Evolutionary conservation across 2,329 filamentous ascomycete species (phyloP), one percentile per base, ranked within the genome.

Genomic region (Mycosphaerella arachidis): DNA sequence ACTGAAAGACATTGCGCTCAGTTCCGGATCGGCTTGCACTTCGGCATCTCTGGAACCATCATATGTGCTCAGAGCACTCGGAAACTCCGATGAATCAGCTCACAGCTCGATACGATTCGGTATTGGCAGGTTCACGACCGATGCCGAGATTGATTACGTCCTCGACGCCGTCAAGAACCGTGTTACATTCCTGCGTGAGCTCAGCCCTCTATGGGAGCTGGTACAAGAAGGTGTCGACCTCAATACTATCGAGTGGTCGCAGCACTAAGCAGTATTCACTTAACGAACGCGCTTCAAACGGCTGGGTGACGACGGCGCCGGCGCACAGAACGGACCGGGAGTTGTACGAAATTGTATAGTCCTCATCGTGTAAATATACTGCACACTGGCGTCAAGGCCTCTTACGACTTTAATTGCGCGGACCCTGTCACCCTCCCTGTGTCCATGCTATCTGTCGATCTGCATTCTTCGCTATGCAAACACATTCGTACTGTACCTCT

Each of bases 51-150:
- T 99, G 35, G 94, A 99, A 76, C 94, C 94, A 16, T 96, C 91
- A 74, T 99, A 99, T 75, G 94, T 99, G 51, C 84, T 99, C 31
- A 87, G 94, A 59, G 94, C 94, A 4, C 83, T 99, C 18, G 94
- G 94, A 60, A 97, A 90, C 81, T 97, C 92, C 67, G 94, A 99
- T 70, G 94, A 99, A 79, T 97, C 89, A 69, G 94, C 94, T 8
- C 94, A 99, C 79, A 96, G 91, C 77, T 96, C 92, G 80, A 99
- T 99, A 69, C 86, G 94, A 58, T 99, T 99, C 68, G 94, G 94
- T 52, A 97, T 99, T 71, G 94, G 94, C 31, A 88, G 94, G 7
- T 99, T 97, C 78, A 99, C 94, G 3, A 96, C 94, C 0, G 91
- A 97, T 71, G 83, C 82, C 30, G 94, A 99, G 80, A 96, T 99